Evolutionary conservation across 306 rosid species (phyloP), one percentile per base, ranked within the genome.

Genomic region (Trifolium pratense): DNA sequence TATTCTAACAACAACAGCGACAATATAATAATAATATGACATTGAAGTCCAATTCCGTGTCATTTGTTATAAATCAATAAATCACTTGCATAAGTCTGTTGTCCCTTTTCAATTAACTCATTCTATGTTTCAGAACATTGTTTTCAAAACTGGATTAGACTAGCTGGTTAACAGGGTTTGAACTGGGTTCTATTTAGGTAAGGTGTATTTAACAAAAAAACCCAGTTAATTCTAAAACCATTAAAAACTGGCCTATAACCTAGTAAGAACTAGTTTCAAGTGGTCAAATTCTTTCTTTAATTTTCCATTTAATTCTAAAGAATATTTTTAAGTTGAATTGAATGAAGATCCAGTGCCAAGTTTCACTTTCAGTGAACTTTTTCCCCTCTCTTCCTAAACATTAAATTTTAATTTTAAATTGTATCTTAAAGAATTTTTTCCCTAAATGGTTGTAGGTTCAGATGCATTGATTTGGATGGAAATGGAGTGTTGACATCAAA

Each of bases 401-500:
- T 73, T 74, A 3, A 61, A 74, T 29, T 21, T n/a, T 42, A 74
- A 37, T 37, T 42, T 39, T 12, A 42, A 42, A 56, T 21, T 9
- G 57, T 69, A 63, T 79, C 18, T 64, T 2, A 34, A 2, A 48
- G 6, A 0, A 1, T 70, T 25, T 15, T 15, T 6, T 36, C 32
- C 42, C 26, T 37, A 34, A 14, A 7, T 63, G 12, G 4, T 34
- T 69, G 74, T 85, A 95, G 99, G 99, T 95, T 95, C 90, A 91
- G 87, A 79, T 95, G 97, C 96, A 84, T 95, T 75, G 99, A 95
- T 79, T 89, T 95, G 87, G 99, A 95, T 85, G 99, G 97, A 77
- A 95, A 95, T 82, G 97, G 96, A 71, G 75, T 95, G 73, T 79
- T 95, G 77, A 95, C 99, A 7, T 80, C 90, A 74, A 95, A 95